Conservation (phyloP, 2,329 filamentous ascomycete species). For the Neofusicoccum ribis region DNA sequence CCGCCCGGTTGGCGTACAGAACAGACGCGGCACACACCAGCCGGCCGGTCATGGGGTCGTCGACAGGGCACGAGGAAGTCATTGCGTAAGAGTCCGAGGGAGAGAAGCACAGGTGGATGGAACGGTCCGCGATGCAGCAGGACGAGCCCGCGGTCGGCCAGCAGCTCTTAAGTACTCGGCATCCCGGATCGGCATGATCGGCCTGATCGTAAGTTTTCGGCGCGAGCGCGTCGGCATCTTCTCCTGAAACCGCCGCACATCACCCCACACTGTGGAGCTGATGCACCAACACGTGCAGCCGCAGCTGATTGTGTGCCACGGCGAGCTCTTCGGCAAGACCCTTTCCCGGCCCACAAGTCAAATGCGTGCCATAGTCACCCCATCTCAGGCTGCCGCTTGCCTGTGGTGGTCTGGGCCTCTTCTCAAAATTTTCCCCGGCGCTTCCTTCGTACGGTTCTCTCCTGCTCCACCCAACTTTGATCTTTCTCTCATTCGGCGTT, state of each 20-base stretch:
- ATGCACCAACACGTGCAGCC: neutral
- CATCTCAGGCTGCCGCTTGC: neutral
- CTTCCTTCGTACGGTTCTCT: too few species aligned
- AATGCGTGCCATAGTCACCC: neutral
- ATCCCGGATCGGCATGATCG: conserved; percentile 17
- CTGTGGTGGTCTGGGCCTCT: neutral
- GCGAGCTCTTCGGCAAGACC: too few species aligned
- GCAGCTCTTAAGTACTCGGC: conserved; percentile 2
- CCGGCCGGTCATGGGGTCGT: conserved; percentile 1
- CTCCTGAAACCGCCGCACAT: neutral
- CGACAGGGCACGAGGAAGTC: conserved; percentile 1
- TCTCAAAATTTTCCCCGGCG: neutral
- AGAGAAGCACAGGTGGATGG: neutral
- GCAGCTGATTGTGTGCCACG: too few species aligned
- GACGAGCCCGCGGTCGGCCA: neutral
- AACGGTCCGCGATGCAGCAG: too few species aligned
- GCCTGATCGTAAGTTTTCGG: conserved; percentile 16
- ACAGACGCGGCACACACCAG: neutral
- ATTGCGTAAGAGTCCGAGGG: neutral
- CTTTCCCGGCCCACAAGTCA: neutral
- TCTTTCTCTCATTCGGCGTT: too few species aligned
- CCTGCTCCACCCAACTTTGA: too few species aligned
- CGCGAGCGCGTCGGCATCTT: conserved; percentile 2
- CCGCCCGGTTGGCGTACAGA: neutral
- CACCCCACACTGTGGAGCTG: conserved; percentile 1